Evolutionary conservation across 2,329 filamentous ascomycete genomes (phyloP).

Genomic region (Cryphonectria nitschkei): DNA sequence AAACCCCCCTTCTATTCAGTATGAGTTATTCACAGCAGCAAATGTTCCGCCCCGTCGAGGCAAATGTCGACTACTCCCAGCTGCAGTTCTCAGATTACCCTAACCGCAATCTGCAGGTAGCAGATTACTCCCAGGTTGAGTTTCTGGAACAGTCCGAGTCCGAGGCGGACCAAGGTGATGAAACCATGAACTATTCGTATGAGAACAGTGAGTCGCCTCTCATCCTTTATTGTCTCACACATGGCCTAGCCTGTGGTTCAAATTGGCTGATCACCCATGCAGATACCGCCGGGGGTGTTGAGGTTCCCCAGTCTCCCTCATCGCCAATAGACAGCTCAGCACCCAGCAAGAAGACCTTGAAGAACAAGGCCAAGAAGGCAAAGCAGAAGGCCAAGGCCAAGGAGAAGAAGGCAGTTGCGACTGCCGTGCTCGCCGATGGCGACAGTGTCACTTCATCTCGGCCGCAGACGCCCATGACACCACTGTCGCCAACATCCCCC

Average conservation of each 20-base stretch:
- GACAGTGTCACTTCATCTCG: constrained; percentile 16
- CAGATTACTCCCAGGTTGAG: constrained; percentile 48
- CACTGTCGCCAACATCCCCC: constrained; percentile 15
- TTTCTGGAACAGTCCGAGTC: constrained; percentile 46
- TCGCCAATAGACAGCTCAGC: constrained; percentile 19
- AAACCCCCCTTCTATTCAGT: constrained; percentile 41
- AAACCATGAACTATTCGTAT: constrained; percentile 28
- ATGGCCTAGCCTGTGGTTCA: not conserved
- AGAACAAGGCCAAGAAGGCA: constrained; percentile 31
- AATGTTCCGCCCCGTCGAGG: constrained; percentile 45
- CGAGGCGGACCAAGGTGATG: constrained; percentile 42
- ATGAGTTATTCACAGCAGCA: constrained; percentile 45
- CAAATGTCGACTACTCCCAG: constrained; percentile 43
- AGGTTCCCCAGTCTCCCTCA: constrained; percentile 15
- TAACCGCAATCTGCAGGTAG: constrained; percentile 41
- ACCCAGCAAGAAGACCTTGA: constrained; percentile 30
- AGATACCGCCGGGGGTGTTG: constrained; percentile 24
- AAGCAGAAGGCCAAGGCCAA: constrained; percentile 32
- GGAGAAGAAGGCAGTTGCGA: constrained; percentile 28
- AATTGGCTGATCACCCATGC: constrained; percentile 7
- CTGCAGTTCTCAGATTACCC: constrained; percentile 47
- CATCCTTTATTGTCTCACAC: not conserved
- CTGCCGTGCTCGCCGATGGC: constrained; percentile 7
- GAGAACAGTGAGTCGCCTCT: constrained; percentile 19
- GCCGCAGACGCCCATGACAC: constrained; percentile 23